phyloP scores from a whole-genome alignment of 1,284 basidiomycete genomes.

The Fomitopsis pinicola region DNA sequence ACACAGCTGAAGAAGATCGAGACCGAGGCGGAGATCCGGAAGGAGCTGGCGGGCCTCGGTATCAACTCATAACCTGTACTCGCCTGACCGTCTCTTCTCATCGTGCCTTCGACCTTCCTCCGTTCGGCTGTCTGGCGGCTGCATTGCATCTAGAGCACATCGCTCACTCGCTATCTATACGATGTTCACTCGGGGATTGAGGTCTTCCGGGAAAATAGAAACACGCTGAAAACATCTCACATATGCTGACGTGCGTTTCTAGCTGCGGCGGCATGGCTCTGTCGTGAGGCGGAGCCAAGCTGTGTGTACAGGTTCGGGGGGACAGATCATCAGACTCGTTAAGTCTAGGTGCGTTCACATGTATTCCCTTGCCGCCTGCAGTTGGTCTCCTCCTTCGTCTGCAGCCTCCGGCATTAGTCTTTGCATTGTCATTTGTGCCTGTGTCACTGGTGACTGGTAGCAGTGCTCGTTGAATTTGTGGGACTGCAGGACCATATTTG shows the following conservation, averaged over 20 bases:
- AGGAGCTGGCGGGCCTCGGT: slow-evolving; percentile 62
- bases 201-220: not conserved
- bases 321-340: no score
- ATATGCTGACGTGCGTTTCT: not conserved
- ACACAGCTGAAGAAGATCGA: slow-evolving; percentile 97
- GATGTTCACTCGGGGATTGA: not conserved
- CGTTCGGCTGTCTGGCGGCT: not conserved
- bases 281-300: no score
- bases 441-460: no score
- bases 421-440: no score
- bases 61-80: slow-evolving; percentile 17
- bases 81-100: not conserved
- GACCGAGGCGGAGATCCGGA: slow-evolving; percentile 77
- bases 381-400: no score
- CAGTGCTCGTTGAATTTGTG: no score
- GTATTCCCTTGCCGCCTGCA: no score
- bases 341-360: no score
- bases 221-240: not conserved
- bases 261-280: no score
- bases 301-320: no score
- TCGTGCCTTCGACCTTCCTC: not conserved
- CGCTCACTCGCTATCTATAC: not conserved
- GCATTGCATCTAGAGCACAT: not conserved
- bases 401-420: no score
- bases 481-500: no score